Evolutionary conservation across 2,329 filamentous ascomycete species (phyloP), one percentile per base, ranked within the genome.

Genomic region (Penicillium sp.): DNA sequence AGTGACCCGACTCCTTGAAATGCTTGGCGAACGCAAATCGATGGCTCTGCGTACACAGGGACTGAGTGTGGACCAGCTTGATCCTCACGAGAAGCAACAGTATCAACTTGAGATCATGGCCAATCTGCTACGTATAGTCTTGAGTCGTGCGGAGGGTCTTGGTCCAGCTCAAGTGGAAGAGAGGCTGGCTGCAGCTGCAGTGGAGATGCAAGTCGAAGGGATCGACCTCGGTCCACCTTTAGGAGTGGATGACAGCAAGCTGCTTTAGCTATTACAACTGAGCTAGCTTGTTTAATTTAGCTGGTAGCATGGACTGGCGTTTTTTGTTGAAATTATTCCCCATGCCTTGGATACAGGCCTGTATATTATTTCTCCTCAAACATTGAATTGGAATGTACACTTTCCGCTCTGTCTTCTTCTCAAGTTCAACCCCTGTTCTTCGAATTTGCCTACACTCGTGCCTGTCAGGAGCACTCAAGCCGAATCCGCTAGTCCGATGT

Each of bases 61-160:
- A 1, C 52, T 71, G 18, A 65, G 55, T 26, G 33, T 74, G 16
- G 68, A 75, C 5, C 67, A 73, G 23, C 65, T 77, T 18, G 71
- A 72, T 39, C 67, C 68, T 6, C 62, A 67, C 6, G 73, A 77
- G 46, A 69, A 67, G 36, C 66, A 74, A 51, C 66, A 71, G 29
- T 72, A 77, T 46, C 69, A 77, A 54, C 62, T 79, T n/a, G 74
- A 77, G 37, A 71, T 78, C 34, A 67, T 79, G 65, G 66, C 67
- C 5, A 72, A 73, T 52, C 61, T 79, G 14, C 60, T 78, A 9
- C 69, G 75, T 23, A 63, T 76, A 14, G 71, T 78, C 26, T 67
- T 79, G 56, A 65, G 70, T 19, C 72, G 70, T 46, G 69, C 69
- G 19, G 62, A 64, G 24, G 53, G 52, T 29, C 47, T 64, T 37